phyloP scores from a whole-genome alignment of 768 basidiomycete species.

The Tulasnella calospora region DNA sequence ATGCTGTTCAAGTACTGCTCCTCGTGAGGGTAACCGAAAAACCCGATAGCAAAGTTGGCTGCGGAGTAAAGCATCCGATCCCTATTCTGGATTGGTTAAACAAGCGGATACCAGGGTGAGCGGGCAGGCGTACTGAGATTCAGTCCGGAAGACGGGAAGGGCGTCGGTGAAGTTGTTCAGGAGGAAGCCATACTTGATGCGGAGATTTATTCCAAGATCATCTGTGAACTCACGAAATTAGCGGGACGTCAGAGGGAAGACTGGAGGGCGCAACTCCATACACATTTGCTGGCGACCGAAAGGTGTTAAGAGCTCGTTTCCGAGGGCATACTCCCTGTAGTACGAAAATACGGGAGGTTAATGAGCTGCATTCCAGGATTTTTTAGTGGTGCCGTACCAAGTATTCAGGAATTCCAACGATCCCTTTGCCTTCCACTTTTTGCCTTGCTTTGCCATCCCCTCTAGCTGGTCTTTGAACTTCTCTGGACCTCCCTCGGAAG shows the following conservation, averaged over 20 bases:
- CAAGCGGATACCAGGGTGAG: not conserved
- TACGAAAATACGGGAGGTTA: not conserved
- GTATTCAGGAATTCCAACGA: conserved; percentile 39
- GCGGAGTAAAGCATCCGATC: conserved; percentile 52
- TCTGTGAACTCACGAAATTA: conserved; percentile 24
- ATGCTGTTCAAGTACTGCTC: conserved; percentile 37
- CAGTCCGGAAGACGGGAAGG: conserved; percentile 41
- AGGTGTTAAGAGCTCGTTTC: conserved; percentile 58
- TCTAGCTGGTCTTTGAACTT: conserved; percentile 21
- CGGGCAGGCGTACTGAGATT: conserved; percentile 16
- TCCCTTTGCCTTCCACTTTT: conserved; percentile 32
- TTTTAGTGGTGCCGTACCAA: conserved; percentile 30
- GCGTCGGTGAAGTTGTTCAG: conserved; percentile 40
- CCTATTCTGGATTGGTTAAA: conserved; percentile 38
- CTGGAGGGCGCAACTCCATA: not conserved
- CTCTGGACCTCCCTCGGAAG: conserved; percentile 31
- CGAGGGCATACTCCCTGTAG: conserved; percentile 79
- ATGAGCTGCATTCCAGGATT: conserved; percentile 56
- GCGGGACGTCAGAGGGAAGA: not conserved
- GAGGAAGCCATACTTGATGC: conserved; percentile 66
- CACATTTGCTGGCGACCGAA: conserved; percentile 37
- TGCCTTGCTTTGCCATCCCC: conserved; percentile 2
- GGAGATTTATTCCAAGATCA: conserved; percentile 40
- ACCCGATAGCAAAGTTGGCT: conserved; percentile 43
- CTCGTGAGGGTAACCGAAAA: conserved; percentile 37